phyloP scores from a whole-genome alignment of 2,329 filamentous ascomycete genomes.

The Clarireedia homoeocarpa region DNA sequence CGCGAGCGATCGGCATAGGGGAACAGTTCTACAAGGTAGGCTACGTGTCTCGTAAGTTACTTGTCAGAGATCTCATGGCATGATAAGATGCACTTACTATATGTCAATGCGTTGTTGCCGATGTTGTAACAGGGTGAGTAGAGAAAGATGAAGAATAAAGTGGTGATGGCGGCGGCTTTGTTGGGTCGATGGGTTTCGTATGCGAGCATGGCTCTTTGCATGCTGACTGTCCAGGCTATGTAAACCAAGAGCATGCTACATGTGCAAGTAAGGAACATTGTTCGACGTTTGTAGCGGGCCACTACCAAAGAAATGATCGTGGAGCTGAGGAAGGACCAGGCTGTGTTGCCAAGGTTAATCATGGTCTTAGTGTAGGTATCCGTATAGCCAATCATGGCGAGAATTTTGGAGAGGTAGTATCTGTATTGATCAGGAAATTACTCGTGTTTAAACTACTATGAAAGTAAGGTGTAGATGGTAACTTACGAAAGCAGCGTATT shows the following conservation, averaged over 20 bases:
- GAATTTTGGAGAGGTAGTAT: constrained; percentile 40
- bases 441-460: background rate
- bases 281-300: constrained; percentile 37
- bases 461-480: background rate
- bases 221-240: constrained; percentile 46
- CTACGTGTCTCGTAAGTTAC: constrained; percentile 17
- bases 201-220: constrained; percentile 33
- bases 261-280: constrained; percentile 46
- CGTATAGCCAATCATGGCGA: constrained; percentile 39
- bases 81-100: constrained; percentile 36
- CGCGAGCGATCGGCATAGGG: constrained; percentile 38
- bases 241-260: constrained; percentile 46
- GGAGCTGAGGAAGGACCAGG: constrained; percentile 38
- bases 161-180: constrained; percentile 20
- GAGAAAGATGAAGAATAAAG: constrained; percentile 51
- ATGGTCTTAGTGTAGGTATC: constrained; percentile 36
- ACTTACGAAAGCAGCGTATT: constrained; percentile 36
- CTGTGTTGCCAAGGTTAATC: constrained; percentile 39
- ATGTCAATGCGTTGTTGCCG: constrained; percentile 59
- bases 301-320: constrained; percentile 36
- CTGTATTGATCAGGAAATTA: background rate
- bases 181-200: constrained; percentile 24
- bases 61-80: background rate
- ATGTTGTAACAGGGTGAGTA: constrained; percentile 56
- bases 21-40: constrained; percentile 51